Conservation (phyloP, 73 alveolate genomes). For the Paramecium primaurelia region DNA sequence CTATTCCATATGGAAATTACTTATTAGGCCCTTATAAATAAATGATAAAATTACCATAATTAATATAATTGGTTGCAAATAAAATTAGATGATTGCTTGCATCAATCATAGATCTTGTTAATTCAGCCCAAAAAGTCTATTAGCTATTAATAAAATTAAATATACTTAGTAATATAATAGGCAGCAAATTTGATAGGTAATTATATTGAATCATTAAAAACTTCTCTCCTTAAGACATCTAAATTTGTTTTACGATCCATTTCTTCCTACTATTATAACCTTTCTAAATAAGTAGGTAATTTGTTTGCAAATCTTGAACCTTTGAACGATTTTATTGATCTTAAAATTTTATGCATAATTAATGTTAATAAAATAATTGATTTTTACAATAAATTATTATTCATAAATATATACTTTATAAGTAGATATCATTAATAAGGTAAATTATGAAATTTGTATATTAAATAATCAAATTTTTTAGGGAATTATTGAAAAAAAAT, state of each 20-base stretch:
- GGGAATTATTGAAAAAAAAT: no score
- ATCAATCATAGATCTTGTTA: slow-evolving; percentile 55
- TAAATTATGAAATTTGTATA: no score
- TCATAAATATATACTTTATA: background rate
- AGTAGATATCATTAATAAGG: no score
- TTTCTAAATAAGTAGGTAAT: background rate
- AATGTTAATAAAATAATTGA: background rate
- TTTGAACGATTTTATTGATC: background rate
- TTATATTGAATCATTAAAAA: slow-evolving; percentile 52
- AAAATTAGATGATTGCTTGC: slow-evolving; percentile 58
- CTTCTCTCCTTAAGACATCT: slow-evolving; percentile 49
- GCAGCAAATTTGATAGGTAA: slow-evolving; percentile 54
- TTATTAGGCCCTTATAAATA: slow-evolving; percentile 3
- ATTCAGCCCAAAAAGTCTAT: slow-evolving; percentile 58
- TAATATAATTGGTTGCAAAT: slow-evolving; percentile 50
- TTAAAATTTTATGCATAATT: background rate
- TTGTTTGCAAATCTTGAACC: background rate
- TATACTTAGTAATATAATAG: slow-evolving; percentile 38
- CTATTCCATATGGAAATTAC: slow-evolving; percentile 51
- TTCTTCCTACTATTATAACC: background rate
- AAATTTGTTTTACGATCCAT: slow-evolving; percentile 47
- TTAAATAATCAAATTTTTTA: no score
- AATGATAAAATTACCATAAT: background rate
- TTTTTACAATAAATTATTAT: background rate
- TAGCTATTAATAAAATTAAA: slow-evolving; percentile 6